These are phyloP conservation scores for Tricharina praecox DNA, from an alignment of 495 filamentous ascomycete species.

Conservation along the genomic window DNA sequence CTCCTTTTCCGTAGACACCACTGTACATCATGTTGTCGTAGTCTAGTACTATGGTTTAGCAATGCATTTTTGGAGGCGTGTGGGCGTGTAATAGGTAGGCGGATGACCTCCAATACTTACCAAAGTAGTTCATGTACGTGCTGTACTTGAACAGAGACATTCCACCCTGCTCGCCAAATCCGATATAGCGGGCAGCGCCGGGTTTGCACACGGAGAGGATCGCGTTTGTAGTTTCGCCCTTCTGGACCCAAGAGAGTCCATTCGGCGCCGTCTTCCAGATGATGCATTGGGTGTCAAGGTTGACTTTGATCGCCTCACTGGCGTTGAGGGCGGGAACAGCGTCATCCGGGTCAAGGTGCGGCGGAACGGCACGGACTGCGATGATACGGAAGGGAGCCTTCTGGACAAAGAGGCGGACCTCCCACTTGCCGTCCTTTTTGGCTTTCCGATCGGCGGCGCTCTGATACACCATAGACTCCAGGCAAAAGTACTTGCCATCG, in stretches of 20 bases:
- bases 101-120: too few species aligned
- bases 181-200: slow-evolving; percentile 2
- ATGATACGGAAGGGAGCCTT: background rate
- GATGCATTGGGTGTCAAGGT: background rate
- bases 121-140: slow-evolving; percentile 27
- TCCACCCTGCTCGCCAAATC: slow-evolving; percentile 25
- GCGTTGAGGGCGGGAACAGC: too few species aligned
- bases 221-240: background rate
- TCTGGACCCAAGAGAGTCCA: slow-evolving; percentile 2
- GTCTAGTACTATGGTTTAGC: too few species aligned
- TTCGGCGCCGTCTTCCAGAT: slow-evolving; percentile 6
- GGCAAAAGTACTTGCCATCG: background rate
- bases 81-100: too few species aligned
- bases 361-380: too few species aligned
- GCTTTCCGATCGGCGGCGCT: background rate
- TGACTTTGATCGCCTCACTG: too few species aligned
- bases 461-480: background rate
- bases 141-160: slow-evolving; percentile 13
- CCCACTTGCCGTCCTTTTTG: background rate
- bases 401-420: background rate
- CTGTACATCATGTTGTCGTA: slow-evolving; percentile 23
- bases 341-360: too few species aligned
- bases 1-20: slow-evolving; percentile 19
- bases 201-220: slow-evolving; percentile 11
- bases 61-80: too few species aligned